phyloP scores from a whole-genome alignment of 352 stramenopile species.

The Plasmopara halstedii region DNA sequence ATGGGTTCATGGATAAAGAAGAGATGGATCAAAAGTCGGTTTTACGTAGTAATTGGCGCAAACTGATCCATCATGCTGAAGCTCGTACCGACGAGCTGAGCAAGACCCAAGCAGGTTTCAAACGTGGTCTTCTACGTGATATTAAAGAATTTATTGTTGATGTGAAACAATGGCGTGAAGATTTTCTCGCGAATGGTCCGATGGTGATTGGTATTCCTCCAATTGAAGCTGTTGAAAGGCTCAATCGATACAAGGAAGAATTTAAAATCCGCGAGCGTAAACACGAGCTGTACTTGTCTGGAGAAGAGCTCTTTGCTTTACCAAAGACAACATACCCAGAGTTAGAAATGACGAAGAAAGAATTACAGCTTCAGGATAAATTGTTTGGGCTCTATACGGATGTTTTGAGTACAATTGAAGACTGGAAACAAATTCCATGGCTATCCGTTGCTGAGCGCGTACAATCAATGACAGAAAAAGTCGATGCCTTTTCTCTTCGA shows the following conservation, averaged over 20 bases:
- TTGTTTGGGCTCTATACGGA: constrained; percentile 96
- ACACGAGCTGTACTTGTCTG: constrained; percentile 94
- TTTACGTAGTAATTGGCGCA: constrained; percentile 95
- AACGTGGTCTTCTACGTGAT: constrained; percentile 92
- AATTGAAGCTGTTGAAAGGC: constrained; percentile 93
- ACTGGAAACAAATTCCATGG: constrained; percentile 97
- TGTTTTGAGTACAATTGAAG: constrained; percentile 94
- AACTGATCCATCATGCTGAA: constrained; percentile 93
- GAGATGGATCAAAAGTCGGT: constrained; percentile 99
- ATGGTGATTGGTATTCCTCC: constrained; percentile 96
- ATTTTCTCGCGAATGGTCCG: constrained; percentile 95
- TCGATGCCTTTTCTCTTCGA: constrained; percentile 91
- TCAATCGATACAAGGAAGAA: constrained; percentile 97
- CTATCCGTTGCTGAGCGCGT: constrained; percentile 90
- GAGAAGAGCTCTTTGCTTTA: constrained; percentile 96
- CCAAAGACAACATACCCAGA: constrained; percentile 95
- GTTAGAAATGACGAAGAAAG: constrained; percentile 96
- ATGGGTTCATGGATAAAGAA: constrained; percentile 98
- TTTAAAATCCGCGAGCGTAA: constrained; percentile 97
- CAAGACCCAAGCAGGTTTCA: constrained; percentile 94
- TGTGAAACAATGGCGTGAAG: constrained; percentile 92
- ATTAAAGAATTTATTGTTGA: constrained; percentile 96
- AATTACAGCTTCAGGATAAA: constrained; percentile 91
- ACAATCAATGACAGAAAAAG: constrained; percentile 94
- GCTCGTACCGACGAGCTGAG: constrained; percentile 92